These are phyloP conservation scores for Yamadazyma jaroonii DNA, from an alignment of 1,139 yeast species.

Conservation along the genomic window DNA sequence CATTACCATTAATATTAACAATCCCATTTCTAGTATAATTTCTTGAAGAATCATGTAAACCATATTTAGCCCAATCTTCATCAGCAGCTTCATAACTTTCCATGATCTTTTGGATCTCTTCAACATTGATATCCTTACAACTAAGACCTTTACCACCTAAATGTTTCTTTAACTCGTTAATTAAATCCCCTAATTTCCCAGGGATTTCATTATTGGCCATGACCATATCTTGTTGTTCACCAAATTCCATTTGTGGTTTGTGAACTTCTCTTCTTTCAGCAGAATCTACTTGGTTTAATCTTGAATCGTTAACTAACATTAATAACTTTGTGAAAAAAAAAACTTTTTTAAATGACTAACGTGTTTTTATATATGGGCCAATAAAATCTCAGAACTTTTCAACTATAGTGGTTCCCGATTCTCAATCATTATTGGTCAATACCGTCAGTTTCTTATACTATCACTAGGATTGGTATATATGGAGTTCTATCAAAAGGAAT, in stretches of 20 bases:
- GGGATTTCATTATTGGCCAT: constrained; percentile 8
- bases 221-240: neutral
- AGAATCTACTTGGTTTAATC: neutral
- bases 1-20: constrained; percentile 64
- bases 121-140: constrained; percentile 56
- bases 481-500: neutral
- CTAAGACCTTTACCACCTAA: constrained; percentile 39
- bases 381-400: neutral
- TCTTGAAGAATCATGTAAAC: constrained; percentile 50
- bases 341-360: too few species aligned
- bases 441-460: neutral
- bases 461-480: neutral
- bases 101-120: constrained; percentile 45
- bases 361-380: neutral
- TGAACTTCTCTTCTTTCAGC: neutral
- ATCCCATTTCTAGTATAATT: constrained; percentile 64
- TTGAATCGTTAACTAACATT: constrained; percentile 1
- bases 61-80: constrained; percentile 59
- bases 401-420: neutral
- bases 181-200: constrained; percentile 24
- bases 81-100: constrained; percentile 46
- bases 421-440: constrained; percentile 1
- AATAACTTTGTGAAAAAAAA: too few species aligned
- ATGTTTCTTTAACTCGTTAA: constrained; percentile 27
- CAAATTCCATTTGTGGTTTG: too few species aligned